A percentile compares a stretch with the other conserved stretches of the same genome.
Evolutionary conservation across 192 early-diverging fungal species (phyloP).

Genomic region (Backusella macrospora): DNA sequence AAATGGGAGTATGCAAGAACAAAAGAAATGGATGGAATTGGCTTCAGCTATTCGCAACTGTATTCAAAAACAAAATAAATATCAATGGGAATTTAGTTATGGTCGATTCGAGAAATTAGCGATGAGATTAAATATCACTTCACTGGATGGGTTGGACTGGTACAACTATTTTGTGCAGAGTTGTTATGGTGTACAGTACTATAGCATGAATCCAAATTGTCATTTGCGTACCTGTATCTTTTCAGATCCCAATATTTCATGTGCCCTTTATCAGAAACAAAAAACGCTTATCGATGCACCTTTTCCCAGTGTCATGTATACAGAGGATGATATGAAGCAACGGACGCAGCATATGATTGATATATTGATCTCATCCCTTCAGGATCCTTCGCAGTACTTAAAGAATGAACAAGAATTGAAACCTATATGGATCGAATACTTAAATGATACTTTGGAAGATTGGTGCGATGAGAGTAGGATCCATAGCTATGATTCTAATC

Average conservation of each 20-base stretch:
- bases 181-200: slow-evolving; percentile 17
- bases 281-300: slow-evolving; percentile 16
- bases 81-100: neutral
- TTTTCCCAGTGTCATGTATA: slow-evolving; percentile 24
- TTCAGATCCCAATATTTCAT: neutral
- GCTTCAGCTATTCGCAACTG: slow-evolving; percentile 5
- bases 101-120: neutral
- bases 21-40: slow-evolving; percentile 24
- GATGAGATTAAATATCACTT: neutral
- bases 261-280: slow-evolving; percentile 6
- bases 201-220: neutral
- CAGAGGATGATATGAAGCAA: slow-evolving; percentile 24
- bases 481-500: neutral
- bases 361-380: neutral
- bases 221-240: slow-evolving; percentile 14
- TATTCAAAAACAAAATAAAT: neutral
- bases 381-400: neutral
- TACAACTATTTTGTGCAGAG: slow-evolving; percentile 21
- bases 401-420: slow-evolving; percentile 7
- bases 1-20: neutral
- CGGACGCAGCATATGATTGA: slow-evolving; percentile 24
- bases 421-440: slow-evolving; percentile 19
- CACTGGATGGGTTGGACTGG: neutral
- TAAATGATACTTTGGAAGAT: slow-evolving; percentile 25
- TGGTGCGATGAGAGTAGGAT: slow-evolving; percentile 18